phyloP scores from a whole-genome alignment of 306 rosid species.

The Quercus variabilis region DNA sequence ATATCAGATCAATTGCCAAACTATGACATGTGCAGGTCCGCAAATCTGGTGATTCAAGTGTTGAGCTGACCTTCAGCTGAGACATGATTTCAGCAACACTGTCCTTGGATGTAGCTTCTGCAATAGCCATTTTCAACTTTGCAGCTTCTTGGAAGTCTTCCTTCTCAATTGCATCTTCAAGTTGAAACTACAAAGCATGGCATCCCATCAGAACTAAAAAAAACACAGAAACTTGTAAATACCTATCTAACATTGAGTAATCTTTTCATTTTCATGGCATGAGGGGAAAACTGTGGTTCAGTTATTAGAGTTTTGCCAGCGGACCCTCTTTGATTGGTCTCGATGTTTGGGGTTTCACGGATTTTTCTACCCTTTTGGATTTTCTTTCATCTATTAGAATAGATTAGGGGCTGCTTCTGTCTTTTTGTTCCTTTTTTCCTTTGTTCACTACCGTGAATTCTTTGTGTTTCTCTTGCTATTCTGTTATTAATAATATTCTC shows the following conservation, averaged over 20 bases:
- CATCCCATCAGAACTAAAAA: background rate
- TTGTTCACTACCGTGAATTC: too few species aligned
- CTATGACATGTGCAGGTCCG: background rate
- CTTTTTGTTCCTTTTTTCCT: too few species aligned
- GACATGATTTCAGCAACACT: conserved; percentile 79
- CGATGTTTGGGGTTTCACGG: too few species aligned
- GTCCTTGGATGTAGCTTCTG: conserved; percentile 81
- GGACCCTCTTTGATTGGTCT: too few species aligned
- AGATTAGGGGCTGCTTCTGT: too few species aligned
- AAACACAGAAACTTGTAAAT: background rate
- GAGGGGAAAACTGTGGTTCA: background rate
- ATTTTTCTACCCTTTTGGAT: too few species aligned
- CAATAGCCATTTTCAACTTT: conserved; percentile 66
- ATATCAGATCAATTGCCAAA: conserved; percentile 10
- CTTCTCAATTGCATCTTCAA: conserved; percentile 94
- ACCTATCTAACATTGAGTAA: background rate
- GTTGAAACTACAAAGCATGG: conserved; percentile 65
- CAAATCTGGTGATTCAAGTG: conserved; percentile 1
- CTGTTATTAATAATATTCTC: too few species aligned
- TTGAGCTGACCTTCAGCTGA: conserved; percentile 63
- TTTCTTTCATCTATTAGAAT: too few species aligned
- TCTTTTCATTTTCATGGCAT: background rate
- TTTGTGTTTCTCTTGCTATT: too few species aligned
- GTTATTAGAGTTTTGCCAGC: too few species aligned
- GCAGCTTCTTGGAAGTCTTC: conserved; percentile 89